These are phyloP conservation scores for Inga oerstediana DNA, from an alignment of 306 rosid species.

Conservation along the genomic window DNA sequence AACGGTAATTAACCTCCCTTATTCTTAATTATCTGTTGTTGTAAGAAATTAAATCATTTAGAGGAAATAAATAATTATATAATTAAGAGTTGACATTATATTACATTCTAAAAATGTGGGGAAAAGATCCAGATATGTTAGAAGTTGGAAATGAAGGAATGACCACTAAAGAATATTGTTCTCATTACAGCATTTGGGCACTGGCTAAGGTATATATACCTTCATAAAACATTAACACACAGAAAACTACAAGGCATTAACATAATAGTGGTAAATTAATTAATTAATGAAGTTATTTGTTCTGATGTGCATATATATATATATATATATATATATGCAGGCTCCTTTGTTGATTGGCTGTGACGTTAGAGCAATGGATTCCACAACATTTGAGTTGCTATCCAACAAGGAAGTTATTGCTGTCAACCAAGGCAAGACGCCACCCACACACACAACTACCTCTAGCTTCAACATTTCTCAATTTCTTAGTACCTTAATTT, in stretches of 20 bases:
- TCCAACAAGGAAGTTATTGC: slow-evolving; percentile 70
- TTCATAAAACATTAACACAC: no score
- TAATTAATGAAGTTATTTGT: no score
- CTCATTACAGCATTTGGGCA: slow-evolving; percentile 88
- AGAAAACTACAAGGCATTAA: no score
- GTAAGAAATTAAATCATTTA: no score
- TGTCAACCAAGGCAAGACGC: slow-evolving; percentile 69
- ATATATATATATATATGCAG: background rate
- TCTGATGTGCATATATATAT: no score
- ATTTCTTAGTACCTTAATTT: background rate
- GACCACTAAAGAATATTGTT: slow-evolving; percentile 72
- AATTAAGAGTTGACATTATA: background rate
- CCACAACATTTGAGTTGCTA: slow-evolving; percentile 49
- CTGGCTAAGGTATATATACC: slow-evolving; percentile 65
- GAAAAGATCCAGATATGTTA: slow-evolving; percentile 83
- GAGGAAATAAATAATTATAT: background rate
- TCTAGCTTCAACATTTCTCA: background rate
- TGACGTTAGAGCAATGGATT: slow-evolving; percentile 64
- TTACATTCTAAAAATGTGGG: background rate
- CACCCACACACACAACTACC: background rate
- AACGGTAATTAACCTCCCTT: slow-evolving; percentile 49
- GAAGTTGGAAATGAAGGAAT: slow-evolving; percentile 89
- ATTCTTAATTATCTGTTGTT: no score
- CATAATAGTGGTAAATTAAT: no score
- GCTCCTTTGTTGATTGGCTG: slow-evolving; percentile 78